Evolutionary conservation across 2,329 filamentous ascomycete genomes (phyloP).

Genomic region (Hawksworthiomyces lignivorus): DNA sequence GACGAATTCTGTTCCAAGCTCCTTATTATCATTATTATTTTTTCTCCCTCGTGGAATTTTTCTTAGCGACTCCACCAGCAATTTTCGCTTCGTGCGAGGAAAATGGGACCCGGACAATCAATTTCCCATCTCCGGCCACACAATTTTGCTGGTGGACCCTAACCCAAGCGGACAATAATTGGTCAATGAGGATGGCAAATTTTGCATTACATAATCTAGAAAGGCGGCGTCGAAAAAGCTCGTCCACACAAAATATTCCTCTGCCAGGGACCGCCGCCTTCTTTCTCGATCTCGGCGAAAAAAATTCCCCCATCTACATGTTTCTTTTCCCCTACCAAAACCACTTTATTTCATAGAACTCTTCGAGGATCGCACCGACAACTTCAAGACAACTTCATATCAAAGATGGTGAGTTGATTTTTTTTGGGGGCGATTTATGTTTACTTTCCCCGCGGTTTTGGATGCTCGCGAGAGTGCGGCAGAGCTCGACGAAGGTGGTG

Average conservation of each 20-base stretch:
- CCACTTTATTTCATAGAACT: slow-evolving; percentile 29
- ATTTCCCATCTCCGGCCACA: slow-evolving; percentile 9
- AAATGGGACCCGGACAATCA: slow-evolving; percentile 9
- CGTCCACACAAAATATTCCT: slow-evolving; percentile 10
- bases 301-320: slow-evolving; percentile 6
- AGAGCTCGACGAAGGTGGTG: too few relatives aligned
- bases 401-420: slow-evolving; percentile 49
- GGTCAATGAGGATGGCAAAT: too few relatives aligned
- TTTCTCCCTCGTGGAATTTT: slow-evolving; percentile 1
- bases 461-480: too few relatives aligned
- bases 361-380: slow-evolving; percentile 64
- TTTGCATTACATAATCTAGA: too few relatives aligned
- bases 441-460: too few relatives aligned
- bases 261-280: not conserved
- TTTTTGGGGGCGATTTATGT: slow-evolving; percentile 6
- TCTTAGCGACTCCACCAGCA: not conserved
- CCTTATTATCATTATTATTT: too few relatives aligned
- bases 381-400: slow-evolving; percentile 38
- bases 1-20: not conserved
- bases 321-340: slow-evolving; percentile 6
- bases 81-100: slow-evolving; percentile 14
- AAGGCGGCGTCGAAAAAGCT: slow-evolving; percentile 4
- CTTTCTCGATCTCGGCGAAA: slow-evolving; percentile 3
- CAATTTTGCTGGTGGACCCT: slow-evolving; percentile 14
- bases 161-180: slow-evolving; percentile 4